phyloP scores from a whole-genome alignment of 2,329 filamentous ascomycete genomes.

The Diplodia mutila region DNA sequence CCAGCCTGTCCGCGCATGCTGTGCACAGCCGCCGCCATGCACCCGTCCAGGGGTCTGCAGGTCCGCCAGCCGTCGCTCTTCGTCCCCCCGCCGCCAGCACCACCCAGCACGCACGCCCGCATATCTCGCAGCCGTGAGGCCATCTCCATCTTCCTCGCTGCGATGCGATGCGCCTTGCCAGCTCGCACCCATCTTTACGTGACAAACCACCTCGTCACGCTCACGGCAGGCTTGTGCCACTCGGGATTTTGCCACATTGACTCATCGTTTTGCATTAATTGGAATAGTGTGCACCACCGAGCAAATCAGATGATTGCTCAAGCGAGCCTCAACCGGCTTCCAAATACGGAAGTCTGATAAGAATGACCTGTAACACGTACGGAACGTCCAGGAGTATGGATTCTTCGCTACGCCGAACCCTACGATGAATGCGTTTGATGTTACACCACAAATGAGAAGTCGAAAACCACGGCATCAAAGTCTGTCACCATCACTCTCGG shows the following conservation, averaged over 20 bases:
- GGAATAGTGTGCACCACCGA: not conserved
- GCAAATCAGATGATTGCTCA: not conserved
- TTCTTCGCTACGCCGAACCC: not conserved
- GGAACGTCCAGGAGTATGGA: not conserved
- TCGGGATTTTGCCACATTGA: not conserved
- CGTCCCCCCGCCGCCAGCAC: not conserved
- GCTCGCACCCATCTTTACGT: not conserved
- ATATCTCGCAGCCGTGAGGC: not conserved
- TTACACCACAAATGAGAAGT: not conserved
- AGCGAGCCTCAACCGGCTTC: not conserved
- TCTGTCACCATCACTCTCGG: no score
- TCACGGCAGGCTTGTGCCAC: not conserved
- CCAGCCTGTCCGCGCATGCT: not conserved
- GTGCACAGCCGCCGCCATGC: slow-evolving; percentile 8
- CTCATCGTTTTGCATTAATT: not conserved
- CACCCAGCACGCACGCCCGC: not conserved
- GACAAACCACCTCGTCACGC: not conserved
- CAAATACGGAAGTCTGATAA: not conserved
- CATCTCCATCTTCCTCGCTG: no score
- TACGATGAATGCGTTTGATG: not conserved
- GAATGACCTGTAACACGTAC: not conserved
- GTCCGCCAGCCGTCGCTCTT: not conserved
- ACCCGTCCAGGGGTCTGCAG: not conserved
- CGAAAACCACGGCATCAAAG: no score
- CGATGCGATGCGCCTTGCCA: not conserved